Conservation (phyloP, 1,284 basidiomycete genomes). For the Kalmanozyma brasiliensis region DNA sequence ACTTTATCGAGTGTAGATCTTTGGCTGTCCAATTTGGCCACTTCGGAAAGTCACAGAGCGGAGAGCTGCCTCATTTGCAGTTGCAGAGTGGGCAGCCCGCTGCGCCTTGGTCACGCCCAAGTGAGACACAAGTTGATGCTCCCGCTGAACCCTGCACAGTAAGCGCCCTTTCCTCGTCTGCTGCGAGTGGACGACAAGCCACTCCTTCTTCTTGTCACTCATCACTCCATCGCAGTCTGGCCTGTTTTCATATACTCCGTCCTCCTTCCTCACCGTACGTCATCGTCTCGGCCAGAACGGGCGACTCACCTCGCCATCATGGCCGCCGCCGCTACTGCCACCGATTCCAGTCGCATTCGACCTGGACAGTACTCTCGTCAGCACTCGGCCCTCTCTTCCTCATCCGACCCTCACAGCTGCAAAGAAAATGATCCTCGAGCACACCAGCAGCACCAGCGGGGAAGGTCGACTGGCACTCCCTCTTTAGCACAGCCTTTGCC, state of each 20-base stretch:
- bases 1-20: constrained; percentile 5
- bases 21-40: constrained; percentile 13
- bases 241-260: no score
- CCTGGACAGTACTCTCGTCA: constrained; percentile 50
- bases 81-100: no score
- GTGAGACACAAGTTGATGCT: background rate
- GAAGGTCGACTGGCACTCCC: constrained; percentile 2
- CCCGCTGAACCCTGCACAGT: constrained; percentile 16
- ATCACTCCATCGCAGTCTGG: no score
- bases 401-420: constrained; percentile 6
- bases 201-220: background rate
- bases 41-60: background rate
- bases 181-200: constrained; percentile 14
- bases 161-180: constrained; percentile 25
- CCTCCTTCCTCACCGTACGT: no score
- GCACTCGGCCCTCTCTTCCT: constrained; percentile 11
- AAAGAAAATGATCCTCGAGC: constrained; percentile 46
- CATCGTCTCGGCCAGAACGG: no score
- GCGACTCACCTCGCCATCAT: constrained; percentile 20
- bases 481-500: constrained; percentile 18
- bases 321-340: constrained; percentile 22
- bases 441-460: constrained; percentile 7
- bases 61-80: no score
- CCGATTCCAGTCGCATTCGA: constrained; percentile 31
- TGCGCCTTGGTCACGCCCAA: constrained; percentile 7